Conservation (phyloP, 768 basidiomycete genomes). For the Hemileccinum rubropunctum region DNA sequence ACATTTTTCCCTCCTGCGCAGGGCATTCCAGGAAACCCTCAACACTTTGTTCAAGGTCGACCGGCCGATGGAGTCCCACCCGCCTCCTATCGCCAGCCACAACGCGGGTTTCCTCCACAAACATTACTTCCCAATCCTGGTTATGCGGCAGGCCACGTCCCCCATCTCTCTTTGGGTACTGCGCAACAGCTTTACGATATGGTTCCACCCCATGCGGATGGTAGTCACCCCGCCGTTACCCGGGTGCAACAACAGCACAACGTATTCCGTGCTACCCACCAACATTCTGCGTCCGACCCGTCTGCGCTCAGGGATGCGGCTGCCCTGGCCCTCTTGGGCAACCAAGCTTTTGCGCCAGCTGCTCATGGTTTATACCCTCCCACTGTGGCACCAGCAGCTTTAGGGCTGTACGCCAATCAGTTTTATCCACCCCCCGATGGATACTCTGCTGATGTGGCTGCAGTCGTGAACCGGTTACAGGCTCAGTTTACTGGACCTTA, state of each 20-base stretch:
- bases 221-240: slow-evolving; percentile 61
- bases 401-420: slow-evolving; percentile 68
- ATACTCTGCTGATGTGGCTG: slow-evolving; percentile 52
- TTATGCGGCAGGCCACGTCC: slow-evolving; percentile 54
- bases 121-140: slow-evolving; percentile 52
- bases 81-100: slow-evolving; percentile 59
- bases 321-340: slow-evolving; percentile 60
- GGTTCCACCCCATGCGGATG: slow-evolving; percentile 55
- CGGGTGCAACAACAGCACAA: slow-evolving; percentile 81
- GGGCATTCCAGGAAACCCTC: slow-evolving; percentile 38
- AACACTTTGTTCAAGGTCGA: slow-evolving; percentile 51
- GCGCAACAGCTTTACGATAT: slow-evolving; percentile 80
- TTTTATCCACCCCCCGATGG: slow-evolving; percentile 64
- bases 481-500: slow-evolving; percentile 54
- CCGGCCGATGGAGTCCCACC: slow-evolving; percentile 45
- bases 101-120: slow-evolving; percentile 57
- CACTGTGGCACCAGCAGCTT: slow-evolving; percentile 41
- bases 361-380: slow-evolving; percentile 55
- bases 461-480: slow-evolving; percentile 63
- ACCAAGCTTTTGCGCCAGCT: slow-evolving; percentile 47
- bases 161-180: slow-evolving; percentile 69
- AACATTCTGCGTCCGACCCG: slow-evolving; percentile 82
- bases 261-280: slow-evolving; percentile 69
- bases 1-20: slow-evolving; percentile 48
- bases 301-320: slow-evolving; percentile 72